These are phyloP conservation scores for Elsinoe arachidis DNA, from an alignment of 2,329 filamentous ascomycete genomes.

Conservation along the genomic window DNA sequence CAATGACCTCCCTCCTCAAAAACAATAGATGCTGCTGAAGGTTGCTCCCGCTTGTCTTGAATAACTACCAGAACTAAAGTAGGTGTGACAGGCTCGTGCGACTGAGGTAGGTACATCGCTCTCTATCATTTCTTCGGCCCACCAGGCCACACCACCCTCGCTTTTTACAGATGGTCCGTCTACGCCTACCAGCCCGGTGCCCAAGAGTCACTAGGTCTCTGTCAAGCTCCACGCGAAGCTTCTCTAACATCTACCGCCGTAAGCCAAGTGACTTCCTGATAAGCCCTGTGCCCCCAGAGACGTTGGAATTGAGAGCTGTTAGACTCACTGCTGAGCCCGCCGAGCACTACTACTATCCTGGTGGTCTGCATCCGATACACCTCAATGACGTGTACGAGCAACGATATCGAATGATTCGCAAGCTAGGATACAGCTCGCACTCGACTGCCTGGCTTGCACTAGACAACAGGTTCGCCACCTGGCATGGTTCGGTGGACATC, in stretches of 20 bases:
- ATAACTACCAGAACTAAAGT: too few species aligned
- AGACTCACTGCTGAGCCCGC: not conserved
- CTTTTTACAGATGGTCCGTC: too few species aligned
- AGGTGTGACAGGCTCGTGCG: too few species aligned
- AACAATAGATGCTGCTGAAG: too few species aligned
- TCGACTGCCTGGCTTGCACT: slow-evolving; percentile 11
- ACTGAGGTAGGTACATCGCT: too few species aligned
- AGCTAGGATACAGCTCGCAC: not conserved
- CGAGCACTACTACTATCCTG: not conserved
- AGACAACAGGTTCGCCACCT: not conserved
- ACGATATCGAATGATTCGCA: slow-evolving; percentile 9
- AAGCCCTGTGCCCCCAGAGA: not conserved
- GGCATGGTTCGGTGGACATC: not conserved
- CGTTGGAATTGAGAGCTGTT: not conserved
- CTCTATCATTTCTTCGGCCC: too few species aligned
- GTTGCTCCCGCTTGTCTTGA: too few species aligned
- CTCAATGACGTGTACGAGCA: not conserved
- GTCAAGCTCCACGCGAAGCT: too few species aligned
- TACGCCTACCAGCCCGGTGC: too few species aligned
- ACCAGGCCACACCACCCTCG: too few species aligned
- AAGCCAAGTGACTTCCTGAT: not conserved
- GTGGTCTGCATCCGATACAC: slow-evolving; percentile 11
- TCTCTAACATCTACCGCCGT: not conserved
- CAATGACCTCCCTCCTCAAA: too few species aligned
- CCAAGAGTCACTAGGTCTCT: too few species aligned